Conservation (phyloP, 352 stramenopile genomes). For the Aphanomyces cochlioides region DNA sequence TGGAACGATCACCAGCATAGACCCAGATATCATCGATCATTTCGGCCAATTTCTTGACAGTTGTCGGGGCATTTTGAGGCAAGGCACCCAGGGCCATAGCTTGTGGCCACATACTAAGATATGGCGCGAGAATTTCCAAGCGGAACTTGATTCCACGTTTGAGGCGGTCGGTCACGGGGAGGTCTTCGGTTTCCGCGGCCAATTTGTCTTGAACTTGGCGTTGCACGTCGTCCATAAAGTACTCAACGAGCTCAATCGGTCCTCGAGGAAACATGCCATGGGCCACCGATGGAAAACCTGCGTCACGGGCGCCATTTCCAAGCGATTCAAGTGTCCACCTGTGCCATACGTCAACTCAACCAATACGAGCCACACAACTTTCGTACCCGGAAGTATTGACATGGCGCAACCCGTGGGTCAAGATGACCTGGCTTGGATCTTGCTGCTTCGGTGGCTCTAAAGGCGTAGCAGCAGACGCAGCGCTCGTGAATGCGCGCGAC, state of each 20-base stretch:
- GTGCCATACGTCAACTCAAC: not conserved
- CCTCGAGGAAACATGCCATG: constrained; percentile 79
- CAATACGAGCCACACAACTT: too few species aligned
- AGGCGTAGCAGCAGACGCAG: not conserved
- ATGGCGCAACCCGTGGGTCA: constrained; percentile 10
- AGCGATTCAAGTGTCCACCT: constrained; percentile 78
- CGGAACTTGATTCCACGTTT: constrained; percentile 74
- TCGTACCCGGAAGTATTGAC: constrained; percentile 21
- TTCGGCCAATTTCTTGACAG: constrained; percentile 61
- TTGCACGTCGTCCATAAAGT: constrained; percentile 68
- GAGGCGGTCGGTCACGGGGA: constrained; percentile 69
- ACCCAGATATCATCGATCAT: constrained; percentile 85
- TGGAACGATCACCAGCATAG: constrained; percentile 82
- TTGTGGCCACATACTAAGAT: constrained; percentile 39
- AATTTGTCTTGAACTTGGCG: constrained; percentile 49
- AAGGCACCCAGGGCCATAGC: constrained; percentile 76
- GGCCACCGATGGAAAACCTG: constrained; percentile 69
- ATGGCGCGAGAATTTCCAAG: constrained; percentile 58
- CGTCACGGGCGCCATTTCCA: constrained; percentile 58
- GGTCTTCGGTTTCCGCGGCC: constrained; percentile 50
- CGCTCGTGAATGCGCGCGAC: not conserved
- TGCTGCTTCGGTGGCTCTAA: constrained; percentile 10
- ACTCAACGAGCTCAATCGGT: constrained; percentile 74
- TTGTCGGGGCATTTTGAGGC: constrained; percentile 67
- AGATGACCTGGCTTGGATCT: constrained; percentile 27